A percentile compares a stretch with the other conserved stretches of the same genome.
Conservation (phyloP, 2,329 filamentous ascomycete species). For the Neobulgaria alba region DNA sequence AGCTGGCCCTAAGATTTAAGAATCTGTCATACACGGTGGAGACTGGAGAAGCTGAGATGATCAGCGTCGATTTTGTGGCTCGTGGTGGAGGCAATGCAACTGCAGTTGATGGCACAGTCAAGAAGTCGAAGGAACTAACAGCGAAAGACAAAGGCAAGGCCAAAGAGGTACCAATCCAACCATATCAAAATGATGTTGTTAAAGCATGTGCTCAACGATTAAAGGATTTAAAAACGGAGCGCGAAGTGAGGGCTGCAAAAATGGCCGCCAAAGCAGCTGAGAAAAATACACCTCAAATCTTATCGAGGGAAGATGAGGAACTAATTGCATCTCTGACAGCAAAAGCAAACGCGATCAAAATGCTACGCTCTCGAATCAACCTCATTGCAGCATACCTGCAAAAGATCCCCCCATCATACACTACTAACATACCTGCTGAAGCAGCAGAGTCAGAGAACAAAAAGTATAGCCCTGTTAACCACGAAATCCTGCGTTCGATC, state of each 20-base stretch:
- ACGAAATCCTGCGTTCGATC: constrained; percentile 77
- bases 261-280: constrained; percentile 22
- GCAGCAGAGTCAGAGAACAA: constrained; percentile 20
- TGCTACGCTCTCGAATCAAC: constrained; percentile 71
- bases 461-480: constrained; percentile 33
- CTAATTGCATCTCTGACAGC: constrained; percentile 63
- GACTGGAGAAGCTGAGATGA: constrained; percentile 95
- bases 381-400: constrained; percentile 71
- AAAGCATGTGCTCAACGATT: no score
- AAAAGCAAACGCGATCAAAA: constrained; percentile 88
- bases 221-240: no score
- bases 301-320: constrained; percentile 53
- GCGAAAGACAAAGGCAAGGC: constrained; percentile 23
- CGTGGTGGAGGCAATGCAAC: constrained; percentile 75
- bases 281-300: constrained; percentile 42
- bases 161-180: no score
- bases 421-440: constrained; percentile 37
- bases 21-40: constrained; percentile 83
- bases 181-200: no score
- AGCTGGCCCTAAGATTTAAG: constrained; percentile 63
- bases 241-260: constrained; percentile 23
- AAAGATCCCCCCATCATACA: constrained; percentile 57
- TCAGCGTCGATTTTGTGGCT: constrained; percentile 88
- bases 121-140: constrained; percentile 31
- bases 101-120: constrained; percentile 35